These are phyloP conservation scores for Jamesozyma rosinii DNA, from an alignment of 805 yeast species.

Conservation along the genomic window DNA sequence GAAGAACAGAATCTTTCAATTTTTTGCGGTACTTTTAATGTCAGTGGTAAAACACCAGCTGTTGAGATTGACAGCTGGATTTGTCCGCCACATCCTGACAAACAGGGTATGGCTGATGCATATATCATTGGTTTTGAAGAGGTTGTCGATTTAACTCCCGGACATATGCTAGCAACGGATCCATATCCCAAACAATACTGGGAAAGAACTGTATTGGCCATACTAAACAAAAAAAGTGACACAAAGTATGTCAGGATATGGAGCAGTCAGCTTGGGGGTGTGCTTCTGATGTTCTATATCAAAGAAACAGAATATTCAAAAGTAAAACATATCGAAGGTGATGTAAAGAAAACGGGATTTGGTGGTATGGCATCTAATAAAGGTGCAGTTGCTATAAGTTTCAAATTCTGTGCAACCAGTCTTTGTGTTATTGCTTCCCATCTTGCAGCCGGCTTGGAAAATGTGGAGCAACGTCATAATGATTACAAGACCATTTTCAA, in stretches of 20 bases:
- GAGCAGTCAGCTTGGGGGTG: conserved; percentile 81
- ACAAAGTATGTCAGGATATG: conserved; percentile 48
- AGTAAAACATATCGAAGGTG: conserved; percentile 56
- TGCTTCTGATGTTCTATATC: conserved; percentile 60
- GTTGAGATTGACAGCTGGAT: conserved; percentile 69
- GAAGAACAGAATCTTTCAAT: conserved; percentile 51
- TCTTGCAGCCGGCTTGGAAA: conserved; percentile 85
- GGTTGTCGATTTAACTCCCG: conserved; percentile 72
- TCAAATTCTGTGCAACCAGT: conserved; percentile 54
- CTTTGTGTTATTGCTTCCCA: conserved; percentile 80
- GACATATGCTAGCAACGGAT: conserved; percentile 75
- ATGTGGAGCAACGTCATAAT: conserved; percentile 73
- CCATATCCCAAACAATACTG: conserved; percentile 49
- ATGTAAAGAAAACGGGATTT: conserved; percentile 81
- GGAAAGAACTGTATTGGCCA: conserved; percentile 51
- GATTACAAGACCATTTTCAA: conserved; percentile 73
- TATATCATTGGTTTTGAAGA: conserved; percentile 85
- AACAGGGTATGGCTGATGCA: conserved; percentile 46
- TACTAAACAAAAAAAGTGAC: conserved; percentile 34
- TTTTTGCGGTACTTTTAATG: conserved; percentile 79
- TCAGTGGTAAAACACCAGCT: conserved; percentile 57
- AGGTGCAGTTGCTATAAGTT: conserved; percentile 70
- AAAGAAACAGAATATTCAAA: conserved; percentile 42
- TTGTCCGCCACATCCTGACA: conserved; percentile 43
- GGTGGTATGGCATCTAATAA: conserved; percentile 83